Conservation (phyloP, 2,329 filamentous ascomycete species). For the Cladosporium phlei region DNA sequence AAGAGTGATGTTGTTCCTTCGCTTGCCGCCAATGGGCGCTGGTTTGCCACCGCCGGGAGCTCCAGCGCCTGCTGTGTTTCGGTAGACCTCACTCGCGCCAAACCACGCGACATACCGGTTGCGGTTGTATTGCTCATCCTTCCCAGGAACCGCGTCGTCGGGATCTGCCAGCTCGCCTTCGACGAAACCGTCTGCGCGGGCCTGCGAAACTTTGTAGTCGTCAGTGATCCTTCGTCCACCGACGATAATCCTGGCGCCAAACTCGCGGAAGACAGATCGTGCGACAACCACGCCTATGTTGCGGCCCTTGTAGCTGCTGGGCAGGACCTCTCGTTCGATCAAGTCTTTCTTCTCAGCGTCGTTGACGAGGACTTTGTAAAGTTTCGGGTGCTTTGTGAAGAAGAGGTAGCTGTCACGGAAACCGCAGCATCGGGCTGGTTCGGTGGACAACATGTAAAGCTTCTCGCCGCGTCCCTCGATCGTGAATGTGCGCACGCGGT, state of each 20-base stretch:
- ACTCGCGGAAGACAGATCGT: slow-evolving; percentile 93
- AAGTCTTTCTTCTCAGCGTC: slow-evolving; percentile 96
- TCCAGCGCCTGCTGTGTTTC: slow-evolving; percentile 53
- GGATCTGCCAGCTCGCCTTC: slow-evolving; percentile 92
- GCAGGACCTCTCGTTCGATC: slow-evolving; percentile 92
- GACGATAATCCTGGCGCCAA: slow-evolving; percentile 89
- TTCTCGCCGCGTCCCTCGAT: slow-evolving; percentile 76
- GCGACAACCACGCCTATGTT: slow-evolving; percentile 96
- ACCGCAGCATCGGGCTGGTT: slow-evolving; percentile 91
- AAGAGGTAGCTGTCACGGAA: slow-evolving; percentile 98
- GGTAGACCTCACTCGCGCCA: slow-evolving; percentile 91
- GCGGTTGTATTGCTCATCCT: slow-evolving; percentile 91
- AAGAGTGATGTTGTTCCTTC: slow-evolving; percentile 82
- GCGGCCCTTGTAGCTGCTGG: slow-evolving; percentile 96
- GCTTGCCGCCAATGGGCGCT: slow-evolving; percentile 60
- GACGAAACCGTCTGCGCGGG: slow-evolving; percentile 68
- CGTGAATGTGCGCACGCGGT: slow-evolving; percentile 92
- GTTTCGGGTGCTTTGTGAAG: slow-evolving; percentile 94
- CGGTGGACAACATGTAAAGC: slow-evolving; percentile 97
- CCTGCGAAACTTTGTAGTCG: slow-evolving; percentile 79
- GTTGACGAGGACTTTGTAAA: slow-evolving; percentile 97
- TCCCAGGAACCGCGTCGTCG: slow-evolving; percentile 68
- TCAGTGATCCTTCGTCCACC: slow-evolving; percentile 81
- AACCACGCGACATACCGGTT: slow-evolving; percentile 99
- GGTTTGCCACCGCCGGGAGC: slow-evolving; percentile 57